Percentiles rank a stretch among this genome's conserved stretches.
phyloP scores from a whole-genome alignment of 768 basidiomycete genomes.

The Mycena pura region DNA sequence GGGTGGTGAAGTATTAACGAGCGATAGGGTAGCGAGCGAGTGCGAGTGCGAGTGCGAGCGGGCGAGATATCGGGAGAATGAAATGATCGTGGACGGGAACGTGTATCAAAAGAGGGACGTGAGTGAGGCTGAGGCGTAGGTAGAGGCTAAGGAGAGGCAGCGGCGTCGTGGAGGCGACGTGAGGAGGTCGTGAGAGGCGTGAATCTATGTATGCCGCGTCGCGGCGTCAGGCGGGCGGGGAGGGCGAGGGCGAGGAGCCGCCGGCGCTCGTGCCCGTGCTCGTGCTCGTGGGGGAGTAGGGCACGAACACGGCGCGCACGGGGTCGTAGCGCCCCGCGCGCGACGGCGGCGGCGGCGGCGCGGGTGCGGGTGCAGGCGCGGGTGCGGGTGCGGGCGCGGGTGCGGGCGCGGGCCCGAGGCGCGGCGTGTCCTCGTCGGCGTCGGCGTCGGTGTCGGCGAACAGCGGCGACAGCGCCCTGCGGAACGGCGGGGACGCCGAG shows the following conservation, averaged over 20 bases:
- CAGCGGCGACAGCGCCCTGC: conserved; percentile 30
- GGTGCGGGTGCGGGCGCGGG: too few species aligned
- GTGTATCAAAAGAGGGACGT: conserved; percentile 17
- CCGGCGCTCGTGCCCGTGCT: conserved; percentile 30
- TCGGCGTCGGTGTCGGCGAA: too few species aligned
- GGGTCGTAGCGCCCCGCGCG: conserved; percentile 59
- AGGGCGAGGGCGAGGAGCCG: conserved; percentile 19
- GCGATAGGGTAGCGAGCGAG: neutral
- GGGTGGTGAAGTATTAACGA: too few species aligned
- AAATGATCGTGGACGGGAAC: conserved; percentile 28
- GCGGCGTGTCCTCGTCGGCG: conserved; percentile 26
- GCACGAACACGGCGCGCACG: conserved; percentile 53
- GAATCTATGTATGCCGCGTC: conserved; percentile 4
- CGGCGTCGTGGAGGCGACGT: conserved; percentile 21
- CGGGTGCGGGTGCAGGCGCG: too few species aligned
- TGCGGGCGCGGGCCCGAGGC: conserved; percentile 29
- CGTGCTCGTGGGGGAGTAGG: conserved; percentile 36
- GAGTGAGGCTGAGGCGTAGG: too few species aligned
- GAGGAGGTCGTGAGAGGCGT: conserved; percentile 20
- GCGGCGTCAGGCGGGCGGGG: conserved; percentile 10
- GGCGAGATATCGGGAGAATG: neutral
- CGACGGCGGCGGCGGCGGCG: too few species aligned
- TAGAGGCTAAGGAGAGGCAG: conserved; percentile 24
- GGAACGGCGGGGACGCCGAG: conserved; percentile 34
- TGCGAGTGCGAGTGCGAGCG: conserved; percentile 4